Conservation (phyloP, 495 filamentous ascomycete species). For the Extremus antarcticus region DNA sequence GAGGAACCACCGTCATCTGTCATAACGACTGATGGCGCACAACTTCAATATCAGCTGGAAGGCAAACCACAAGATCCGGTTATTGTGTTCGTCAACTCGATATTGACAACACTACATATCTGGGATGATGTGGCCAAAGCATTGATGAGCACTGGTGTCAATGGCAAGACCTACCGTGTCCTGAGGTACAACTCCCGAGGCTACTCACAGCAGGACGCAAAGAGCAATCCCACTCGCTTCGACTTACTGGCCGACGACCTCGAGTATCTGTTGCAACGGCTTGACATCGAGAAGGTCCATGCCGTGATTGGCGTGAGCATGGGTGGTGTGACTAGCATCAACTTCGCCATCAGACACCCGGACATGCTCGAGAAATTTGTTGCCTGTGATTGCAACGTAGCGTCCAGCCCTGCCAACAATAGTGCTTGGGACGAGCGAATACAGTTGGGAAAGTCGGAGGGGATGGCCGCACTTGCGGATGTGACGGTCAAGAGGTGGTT, state of each 20-base stretch:
- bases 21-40: constrained; percentile 54
- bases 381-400: constrained; percentile 66
- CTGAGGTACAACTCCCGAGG: constrained; percentile 63
- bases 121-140: constrained; percentile 60
- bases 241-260: constrained; percentile 59
- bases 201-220: constrained; percentile 28
- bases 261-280: constrained; percentile 30
- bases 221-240: constrained; percentile 34
- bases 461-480: constrained; percentile 49
- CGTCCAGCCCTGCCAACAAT: constrained; percentile 55
- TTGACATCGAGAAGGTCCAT: constrained; percentile 24
- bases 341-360: constrained; percentile 57
- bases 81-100: constrained; percentile 63
- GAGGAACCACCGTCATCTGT: constrained; percentile 40
- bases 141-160: constrained; percentile 46
- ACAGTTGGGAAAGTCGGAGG: constrained; percentile 50
- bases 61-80: constrained; percentile 57
- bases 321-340: constrained; percentile 64
- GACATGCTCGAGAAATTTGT: constrained; percentile 48
- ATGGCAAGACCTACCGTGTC: constrained; percentile 52
- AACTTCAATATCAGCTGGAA: constrained; percentile 62
- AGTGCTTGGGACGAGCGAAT: constrained; percentile 69
- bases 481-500: constrained; percentile 68
- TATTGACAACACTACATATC: constrained; percentile 61
- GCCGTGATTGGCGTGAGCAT: constrained; percentile 60